Base-by-base conservation (phyloP, 495 filamentous ascomycete species). In the Penicillium alfredii region DNA sequence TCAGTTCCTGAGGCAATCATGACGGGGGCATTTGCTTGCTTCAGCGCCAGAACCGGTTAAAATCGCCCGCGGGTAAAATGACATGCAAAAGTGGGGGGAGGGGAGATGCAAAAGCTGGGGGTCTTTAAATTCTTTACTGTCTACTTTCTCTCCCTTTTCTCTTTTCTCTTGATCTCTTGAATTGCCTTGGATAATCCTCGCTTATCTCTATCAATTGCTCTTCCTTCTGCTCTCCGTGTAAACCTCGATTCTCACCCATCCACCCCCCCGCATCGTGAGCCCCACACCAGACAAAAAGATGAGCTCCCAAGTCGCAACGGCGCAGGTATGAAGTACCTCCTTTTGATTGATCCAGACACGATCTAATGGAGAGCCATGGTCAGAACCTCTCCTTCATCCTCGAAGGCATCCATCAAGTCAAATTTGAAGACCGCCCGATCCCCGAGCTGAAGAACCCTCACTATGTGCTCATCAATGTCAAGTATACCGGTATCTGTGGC, bases 361-460 rank as follows among this genome's bases (percentile, higher is more conserved):
- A 3, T 5, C n/a, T 16, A 22, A 32, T 49, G 36, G 51, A 35
- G 21, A 8, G 18, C 8, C 8, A 12, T 20, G 17, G 6, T 9
- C 44, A 94, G 85, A 94, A 94, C 68, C 80, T 83, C 39, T 93
- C 88, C 33, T 94, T 93, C 65, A 64, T 93, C 51, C 77, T 94
- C 41, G 76, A 86, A 60, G 80, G 81, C 38, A 66, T 78, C 44
- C 72, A 78, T 60, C 69, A 78, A 40, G 82, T 93, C 44, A 61
- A 63, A 30, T 90, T 82, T 60, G 80, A 83, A 66, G 82, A 88
- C 45, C 77, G 78, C 10, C 86, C 88, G 0, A 56, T 86, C 29
- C 88, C 88, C 5, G 64, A 73, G 25, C 61, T 92, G 41, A 60
- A 76, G 42, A 62, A 65, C 24, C 71, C 78, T 16, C 75, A 82